These are phyloP conservation scores for Penicillium frequentans DNA, from an alignment of 2,329 filamentous ascomycete species.

Conservation along the genomic window DNA sequence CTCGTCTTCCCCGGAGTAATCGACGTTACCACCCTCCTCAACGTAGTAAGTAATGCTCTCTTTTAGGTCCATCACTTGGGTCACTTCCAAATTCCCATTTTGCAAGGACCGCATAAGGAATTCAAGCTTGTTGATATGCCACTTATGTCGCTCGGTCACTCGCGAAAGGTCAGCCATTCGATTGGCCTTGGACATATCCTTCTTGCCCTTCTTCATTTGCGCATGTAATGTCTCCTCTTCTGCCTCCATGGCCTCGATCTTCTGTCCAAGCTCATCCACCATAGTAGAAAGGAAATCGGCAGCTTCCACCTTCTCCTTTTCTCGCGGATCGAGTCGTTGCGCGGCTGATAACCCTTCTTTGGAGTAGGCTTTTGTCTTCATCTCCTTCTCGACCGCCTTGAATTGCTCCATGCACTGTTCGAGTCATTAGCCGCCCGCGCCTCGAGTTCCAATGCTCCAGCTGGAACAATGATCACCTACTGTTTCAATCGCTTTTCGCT, in stretches of 20 bases:
- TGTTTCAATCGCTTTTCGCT: conserved; percentile 96
- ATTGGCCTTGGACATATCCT: conserved; percentile 77
- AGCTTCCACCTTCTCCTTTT: conserved; percentile 88
- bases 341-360: conserved; percentile 94
- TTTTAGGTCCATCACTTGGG: conserved; percentile 83
- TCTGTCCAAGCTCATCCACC: conserved; percentile 90
- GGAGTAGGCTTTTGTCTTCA: conserved; percentile 99
- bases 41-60: conserved; percentile 96
- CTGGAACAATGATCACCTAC: conserved; percentile 48
- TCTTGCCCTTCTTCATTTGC: conserved; percentile 93
- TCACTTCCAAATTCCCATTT: conserved; percentile 85
- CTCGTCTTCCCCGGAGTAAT: conserved; percentile 87
- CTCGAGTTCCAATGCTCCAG: not conserved
- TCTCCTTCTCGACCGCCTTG: conserved; percentile 99
- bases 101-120: conserved; percentile 85
- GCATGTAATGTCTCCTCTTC: conserved; percentile 84
- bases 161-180: conserved; percentile 83
- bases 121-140: conserved; percentile 91
- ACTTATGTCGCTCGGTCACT: conserved; percentile 89
- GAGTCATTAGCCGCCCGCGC: conserved; percentile 26
- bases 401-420: conserved; percentile 84
- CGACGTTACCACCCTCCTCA: conserved; percentile 79
- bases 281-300: conserved; percentile 81
- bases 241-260: conserved; percentile 89
- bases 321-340: conserved; percentile 93